Percentiles rank a stretch among this genome's conserved stretches.
Conservation (phyloP, 2,329 filamentous ascomycete genomes). For the Geosmithia flava region DNA sequence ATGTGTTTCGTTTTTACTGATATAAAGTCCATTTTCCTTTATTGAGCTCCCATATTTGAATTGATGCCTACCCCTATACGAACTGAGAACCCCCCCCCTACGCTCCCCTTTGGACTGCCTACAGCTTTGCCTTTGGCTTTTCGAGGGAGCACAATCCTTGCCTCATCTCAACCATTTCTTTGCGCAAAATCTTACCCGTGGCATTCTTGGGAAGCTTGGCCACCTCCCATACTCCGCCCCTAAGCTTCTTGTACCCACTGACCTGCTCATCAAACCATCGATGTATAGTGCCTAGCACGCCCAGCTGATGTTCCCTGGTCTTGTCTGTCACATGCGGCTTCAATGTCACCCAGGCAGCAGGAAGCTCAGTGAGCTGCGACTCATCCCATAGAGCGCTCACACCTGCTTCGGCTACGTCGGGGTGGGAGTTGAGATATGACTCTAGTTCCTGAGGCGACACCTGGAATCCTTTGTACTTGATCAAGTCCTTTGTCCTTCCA, state of each 20-base stretch:
- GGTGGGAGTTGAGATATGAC: slow-evolving; percentile 20
- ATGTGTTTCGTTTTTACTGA: background rate
- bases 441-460: slow-evolving; percentile 24
- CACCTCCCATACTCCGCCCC: slow-evolving; percentile 21
- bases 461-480: slow-evolving; percentile 30
- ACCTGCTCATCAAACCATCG: slow-evolving; percentile 19
- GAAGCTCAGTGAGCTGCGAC: slow-evolving; percentile 22
- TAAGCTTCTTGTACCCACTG: slow-evolving; percentile 27
- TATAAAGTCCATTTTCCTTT: background rate
- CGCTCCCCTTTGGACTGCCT: background rate
- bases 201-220: slow-evolving; percentile 19
- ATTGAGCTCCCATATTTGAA: too few species aligned
- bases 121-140: background rate
- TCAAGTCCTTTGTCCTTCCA: slow-evolving; percentile 25
- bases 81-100: too few species aligned
- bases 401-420: slow-evolving; percentile 19
- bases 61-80: too few species aligned
- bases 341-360: slow-evolving; percentile 23
- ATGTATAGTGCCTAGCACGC: slow-evolving; percentile 17
- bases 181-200: slow-evolving; percentile 23
- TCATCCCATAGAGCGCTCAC: slow-evolving; percentile 23
- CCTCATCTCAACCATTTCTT: slow-evolving; percentile 16
- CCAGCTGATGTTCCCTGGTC: slow-evolving; percentile 3
- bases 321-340: slow-evolving; percentile 8
- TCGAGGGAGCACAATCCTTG: slow-evolving; percentile 15